Percentiles rank a stretch among this genome's conserved stretches.
phyloP scores from a whole-genome alignment of 768 basidiomycete genomes.

The Podaxis rugospora region DNA sequence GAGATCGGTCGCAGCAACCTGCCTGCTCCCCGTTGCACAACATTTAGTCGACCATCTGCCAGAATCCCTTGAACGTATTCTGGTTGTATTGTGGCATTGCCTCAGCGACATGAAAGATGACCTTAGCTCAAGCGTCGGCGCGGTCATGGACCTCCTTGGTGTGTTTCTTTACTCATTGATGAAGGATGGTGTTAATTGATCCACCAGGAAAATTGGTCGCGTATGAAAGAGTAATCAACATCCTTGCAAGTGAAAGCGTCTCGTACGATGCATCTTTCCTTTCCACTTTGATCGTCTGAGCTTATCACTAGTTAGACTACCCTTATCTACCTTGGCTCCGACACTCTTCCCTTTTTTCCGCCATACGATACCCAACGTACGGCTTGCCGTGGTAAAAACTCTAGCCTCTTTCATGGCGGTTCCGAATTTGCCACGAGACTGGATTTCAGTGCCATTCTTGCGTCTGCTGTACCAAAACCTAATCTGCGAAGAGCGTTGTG shows the following conservation, averaged over 20 bases:
- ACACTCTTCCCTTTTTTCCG: conserved; percentile 95
- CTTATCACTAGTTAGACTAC: conserved; percentile 45
- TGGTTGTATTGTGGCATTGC: conserved; percentile 88
- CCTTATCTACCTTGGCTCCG: conserved; percentile 77
- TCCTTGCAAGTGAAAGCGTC: conserved; percentile 62
- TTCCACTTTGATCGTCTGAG: neutral
- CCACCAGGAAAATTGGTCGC: conserved; percentile 74
- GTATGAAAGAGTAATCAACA: conserved; percentile 70
- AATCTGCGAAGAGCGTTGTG: conserved; percentile 82
- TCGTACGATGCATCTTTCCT: conserved; percentile 52
- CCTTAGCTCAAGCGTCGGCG: conserved; percentile 91
- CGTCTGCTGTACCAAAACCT: conserved; percentile 92
- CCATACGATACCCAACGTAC: conserved; percentile 91
- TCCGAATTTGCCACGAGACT: conserved; percentile 66
- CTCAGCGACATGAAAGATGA: conserved; percentile 94
- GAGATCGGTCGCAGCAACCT: conserved; percentile 89
- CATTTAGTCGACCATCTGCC: conserved; percentile 75
- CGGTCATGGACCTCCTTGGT: conserved; percentile 98
- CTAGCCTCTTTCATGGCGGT: conserved; percentile 83
- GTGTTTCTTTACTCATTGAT: conserved; percentile 14
- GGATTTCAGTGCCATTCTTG: conserved; percentile 76
- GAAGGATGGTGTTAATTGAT: neutral
- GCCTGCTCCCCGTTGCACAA: conserved; percentile 81
- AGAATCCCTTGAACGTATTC: conserved; percentile 64
- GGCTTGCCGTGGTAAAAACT: conserved; percentile 88